Evolutionary conservation across 2,329 filamentous ascomycete species (phyloP), one percentile per base, ranked within the genome.

Genomic region (Verticillium nubilum): DNA sequence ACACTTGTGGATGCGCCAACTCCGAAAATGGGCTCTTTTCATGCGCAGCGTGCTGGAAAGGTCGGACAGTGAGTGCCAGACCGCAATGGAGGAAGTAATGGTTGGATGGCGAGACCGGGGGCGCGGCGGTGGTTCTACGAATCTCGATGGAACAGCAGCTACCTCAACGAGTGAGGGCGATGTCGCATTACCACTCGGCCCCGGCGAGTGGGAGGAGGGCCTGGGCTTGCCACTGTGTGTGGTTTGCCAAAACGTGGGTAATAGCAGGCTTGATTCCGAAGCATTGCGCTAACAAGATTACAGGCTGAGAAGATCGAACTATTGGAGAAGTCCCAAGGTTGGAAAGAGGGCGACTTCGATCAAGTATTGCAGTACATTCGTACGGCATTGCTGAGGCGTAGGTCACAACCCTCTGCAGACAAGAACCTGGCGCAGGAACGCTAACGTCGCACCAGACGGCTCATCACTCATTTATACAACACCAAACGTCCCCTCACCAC

Each of bases 301-400:
- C 65, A 92, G 88, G 85, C 92, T 15, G 91, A 96, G 74, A 92
- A 91, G 72, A 96, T 98, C 73, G 93, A 98, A 69, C 84, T 86
- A 42, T 75, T 99, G 60, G 95, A 98, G 75, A 92, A 91, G 72
- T 93, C 92, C 56, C 87, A 93, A 61, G 87, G 89, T 15, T 99
- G 94, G 92, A 94, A 92, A 74, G 95, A 99, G 74, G 92, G 96
- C 65, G 90, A 96, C 67, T 99, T 99, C 69, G 95, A 99, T 72
- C 93, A 95, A 65, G 91, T 99, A 52, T 82, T 97, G 61, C 95
- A 99, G 71, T 96, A 93, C 72, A 78, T 99, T 69, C 86, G 95
- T 65, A 98, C 95, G 0, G 86, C 96, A 42, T 77, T 99, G 50
- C 79, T 99, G 63, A 94, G 93, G 79, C 85, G 92, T 93, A 76